phyloP scores from a whole-genome alignment of 2,329 filamentous ascomycete genomes.

The Ploettnerulaceae sp. region DNA sequence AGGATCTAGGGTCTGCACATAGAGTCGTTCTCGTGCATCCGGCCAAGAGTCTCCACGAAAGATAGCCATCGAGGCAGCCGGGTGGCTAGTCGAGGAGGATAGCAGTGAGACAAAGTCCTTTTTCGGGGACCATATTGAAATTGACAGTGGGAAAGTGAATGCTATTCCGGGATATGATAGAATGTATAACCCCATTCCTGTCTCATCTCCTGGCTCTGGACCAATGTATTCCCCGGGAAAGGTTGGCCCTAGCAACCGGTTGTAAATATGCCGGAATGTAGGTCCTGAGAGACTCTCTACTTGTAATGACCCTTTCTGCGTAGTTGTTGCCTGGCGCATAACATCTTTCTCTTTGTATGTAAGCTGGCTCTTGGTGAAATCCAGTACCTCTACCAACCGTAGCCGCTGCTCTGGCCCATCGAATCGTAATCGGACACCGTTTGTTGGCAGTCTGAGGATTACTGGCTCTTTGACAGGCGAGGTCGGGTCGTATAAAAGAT shows the following conservation, averaged over 20 bases:
- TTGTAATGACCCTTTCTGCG: slow-evolving; percentile 26
- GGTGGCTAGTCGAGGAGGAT: slow-evolving; percentile 69
- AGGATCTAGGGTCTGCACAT: slow-evolving; percentile 68
- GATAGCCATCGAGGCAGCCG: slow-evolving; percentile 82
- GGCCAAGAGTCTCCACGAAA: slow-evolving; percentile 91
- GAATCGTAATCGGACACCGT: slow-evolving; percentile 86
- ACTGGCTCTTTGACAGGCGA: slow-evolving; percentile 72
- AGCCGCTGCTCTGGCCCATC: slow-evolving; percentile 90
- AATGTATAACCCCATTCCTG: slow-evolving; percentile 70
- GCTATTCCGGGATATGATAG: slow-evolving; percentile 92
- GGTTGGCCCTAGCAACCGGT: slow-evolving; percentile 86
- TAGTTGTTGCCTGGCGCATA: slow-evolving; percentile 53
- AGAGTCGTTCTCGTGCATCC: slow-evolving; percentile 70
- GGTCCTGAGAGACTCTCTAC: slow-evolving; percentile 51
- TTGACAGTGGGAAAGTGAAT: slow-evolving; percentile 79
- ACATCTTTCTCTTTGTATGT: slow-evolving; percentile 79
- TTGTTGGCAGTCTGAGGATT: slow-evolving; percentile 69
- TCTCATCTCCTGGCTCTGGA: slow-evolving; percentile 47
- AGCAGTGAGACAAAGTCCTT: slow-evolving; percentile 84
- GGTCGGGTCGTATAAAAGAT: slow-evolving; percentile 73
- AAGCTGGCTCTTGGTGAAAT: slow-evolving; percentile 81
- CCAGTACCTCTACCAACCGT: slow-evolving; percentile 82
- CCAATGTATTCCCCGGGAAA: slow-evolving; percentile 90
- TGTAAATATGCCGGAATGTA: slow-evolving; percentile 84
- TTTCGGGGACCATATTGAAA: slow-evolving; percentile 66